Conservation (phyloP, 176 grass and related monocot genomes). For the Carex kokanica region DNA sequence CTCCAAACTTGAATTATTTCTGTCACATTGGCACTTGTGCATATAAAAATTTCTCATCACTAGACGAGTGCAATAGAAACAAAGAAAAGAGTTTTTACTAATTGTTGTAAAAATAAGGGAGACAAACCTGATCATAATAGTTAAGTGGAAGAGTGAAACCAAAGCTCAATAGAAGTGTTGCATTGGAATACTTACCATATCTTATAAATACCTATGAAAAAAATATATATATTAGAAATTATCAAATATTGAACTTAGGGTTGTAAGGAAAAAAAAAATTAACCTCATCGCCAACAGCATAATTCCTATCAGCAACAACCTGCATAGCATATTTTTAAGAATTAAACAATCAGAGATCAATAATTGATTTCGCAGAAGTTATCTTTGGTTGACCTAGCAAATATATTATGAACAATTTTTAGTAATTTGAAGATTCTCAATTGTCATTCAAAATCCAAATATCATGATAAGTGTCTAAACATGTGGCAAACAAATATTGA, state of each 20-base stretch:
- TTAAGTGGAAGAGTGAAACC: slow-evolving; percentile 79
- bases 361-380: neutral
- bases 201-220: slow-evolving; percentile 69
- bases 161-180: slow-evolving; percentile 56
- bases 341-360: slow-evolving; percentile 18
- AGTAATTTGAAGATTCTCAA: slow-evolving; percentile 13
- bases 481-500: neutral
- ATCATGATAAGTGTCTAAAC: neutral
- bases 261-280: slow-evolving; percentile 6
- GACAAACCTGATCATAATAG: slow-evolving; percentile 63
- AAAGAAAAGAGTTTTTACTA: neutral
- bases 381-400: neutral
- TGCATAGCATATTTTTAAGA: slow-evolving; percentile 26
- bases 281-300: slow-evolving; percentile 70
- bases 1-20: slow-evolving; percentile 8
- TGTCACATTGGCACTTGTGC: neutral
- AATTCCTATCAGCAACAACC: slow-evolving; percentile 59
- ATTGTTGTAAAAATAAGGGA: neutral
- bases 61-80: neutral
- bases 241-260: neutral
- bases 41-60: slow-evolving; percentile 15
- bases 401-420: neutral
- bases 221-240: slow-evolving; percentile 10
- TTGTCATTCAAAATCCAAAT: slow-evolving; percentile 1
- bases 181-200: slow-evolving; percentile 76